Evolutionary conservation across 176 grass and related monocot species (phyloP).

Genomic region (Poa annua): DNA sequence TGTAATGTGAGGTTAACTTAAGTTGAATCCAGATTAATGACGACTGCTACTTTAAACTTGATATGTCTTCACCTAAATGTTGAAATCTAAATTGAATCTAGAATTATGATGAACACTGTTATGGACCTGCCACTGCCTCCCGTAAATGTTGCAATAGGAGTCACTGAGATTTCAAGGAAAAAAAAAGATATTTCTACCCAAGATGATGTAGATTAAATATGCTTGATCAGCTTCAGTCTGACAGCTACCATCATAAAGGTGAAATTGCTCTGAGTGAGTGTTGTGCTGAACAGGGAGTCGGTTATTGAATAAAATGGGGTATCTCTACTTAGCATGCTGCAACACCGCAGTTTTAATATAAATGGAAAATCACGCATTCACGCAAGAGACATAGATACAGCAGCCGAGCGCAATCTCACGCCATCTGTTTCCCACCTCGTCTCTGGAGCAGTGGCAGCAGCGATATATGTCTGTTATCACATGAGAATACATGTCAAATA

Average conservation of each 20-base stretch:
- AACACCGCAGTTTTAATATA: conserved; percentile 1
- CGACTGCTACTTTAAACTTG: background rate
- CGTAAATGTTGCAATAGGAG: background rate
- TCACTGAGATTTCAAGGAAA: background rate
- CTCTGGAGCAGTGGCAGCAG: conserved; percentile 76
- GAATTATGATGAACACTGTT: background rate
- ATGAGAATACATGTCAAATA: conserved; percentile 23
- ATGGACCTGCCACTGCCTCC: background rate
- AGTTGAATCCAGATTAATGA: background rate
- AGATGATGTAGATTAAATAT: background rate
- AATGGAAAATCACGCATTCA: conserved; percentile 51
- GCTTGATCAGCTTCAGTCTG: conserved; percentile 6
- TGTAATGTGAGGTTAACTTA: background rate
- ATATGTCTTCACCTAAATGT: background rate
- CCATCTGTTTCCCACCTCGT: conserved; percentile 81
- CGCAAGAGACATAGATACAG: conserved; percentile 72
- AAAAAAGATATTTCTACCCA: background rate
- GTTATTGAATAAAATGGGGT: background rate
- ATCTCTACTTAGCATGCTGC: conserved; percentile 5
- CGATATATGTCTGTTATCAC: conserved; percentile 72
- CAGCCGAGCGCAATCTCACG: conserved; percentile 76
- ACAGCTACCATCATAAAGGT: background rate
- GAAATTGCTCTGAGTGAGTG: background rate
- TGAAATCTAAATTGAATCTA: background rate
- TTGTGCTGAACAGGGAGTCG: background rate